Conservation (phyloP, 257 asterid species). For the Rhazya stricta region DNA sequence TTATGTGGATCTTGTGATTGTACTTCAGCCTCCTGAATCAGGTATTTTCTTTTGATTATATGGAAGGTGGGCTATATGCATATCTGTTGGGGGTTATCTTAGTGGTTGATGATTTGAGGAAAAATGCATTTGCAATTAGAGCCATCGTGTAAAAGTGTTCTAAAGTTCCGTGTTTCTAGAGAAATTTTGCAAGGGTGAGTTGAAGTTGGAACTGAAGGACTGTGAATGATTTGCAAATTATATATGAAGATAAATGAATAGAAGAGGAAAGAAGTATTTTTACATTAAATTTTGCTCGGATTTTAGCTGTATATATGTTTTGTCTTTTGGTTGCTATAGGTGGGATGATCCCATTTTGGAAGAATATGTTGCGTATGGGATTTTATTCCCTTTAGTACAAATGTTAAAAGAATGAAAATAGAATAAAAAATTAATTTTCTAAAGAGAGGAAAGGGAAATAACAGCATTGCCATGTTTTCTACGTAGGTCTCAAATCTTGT, state of each 20-base stretch:
- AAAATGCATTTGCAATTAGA: neutral
- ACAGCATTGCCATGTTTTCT: conserved; percentile 24
- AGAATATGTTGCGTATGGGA: neutral
- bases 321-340: neutral
- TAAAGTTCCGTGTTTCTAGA: neutral
- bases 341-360: neutral
- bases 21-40: neutral
- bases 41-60: neutral
- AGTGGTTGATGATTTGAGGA: neutral
- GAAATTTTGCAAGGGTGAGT: neutral
- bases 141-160: neutral
- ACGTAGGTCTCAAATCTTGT: conserved; percentile 88
- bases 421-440: neutral
- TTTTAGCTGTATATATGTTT: neutral
- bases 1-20: neutral
- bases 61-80: neutral
- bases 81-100: neutral
- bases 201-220: neutral
- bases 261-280: neutral
- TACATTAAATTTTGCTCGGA: neutral
- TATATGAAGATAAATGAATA: neutral
- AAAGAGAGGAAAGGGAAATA: conserved; percentile 6
- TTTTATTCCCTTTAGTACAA: neutral
- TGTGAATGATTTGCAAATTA: neutral
- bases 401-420: neutral